Base-by-base conservation (phyloP, 1,139 yeast genomes). In the Hansenula sp. region DNA sequence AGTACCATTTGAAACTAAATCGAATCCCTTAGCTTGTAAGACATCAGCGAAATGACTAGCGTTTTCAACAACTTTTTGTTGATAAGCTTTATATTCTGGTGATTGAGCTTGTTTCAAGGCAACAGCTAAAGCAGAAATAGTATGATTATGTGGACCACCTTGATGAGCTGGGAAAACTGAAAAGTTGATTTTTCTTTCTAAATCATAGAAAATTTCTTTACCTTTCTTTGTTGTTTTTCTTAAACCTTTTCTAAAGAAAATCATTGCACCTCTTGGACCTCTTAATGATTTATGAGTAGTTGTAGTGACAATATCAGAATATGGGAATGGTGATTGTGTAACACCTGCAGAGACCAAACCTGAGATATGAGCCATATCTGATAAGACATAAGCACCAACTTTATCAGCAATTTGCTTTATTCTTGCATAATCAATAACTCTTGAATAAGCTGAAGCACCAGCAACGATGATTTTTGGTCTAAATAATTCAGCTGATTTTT, bases 221-320 rank as follows among this genome's bases (percentile, higher is more conserved):
- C 97, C 97, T 59, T 83, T 82, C 73, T 87, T 87, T 41, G 69
- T 82, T 47, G 82, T 81, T 60, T 80, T 80, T 73, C 92, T 81
- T 45, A 87, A 75, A 53, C 97, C 97, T 64, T 84, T 84, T 77
- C 97, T 86, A 76, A 78, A 90, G 73, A 90, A 90, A 62, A 90
- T 90, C 96, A 90, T 89, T 40, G 97, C 96, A 62, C 97, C 97
- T 75, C 97, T 85, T 66, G 97, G 97, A 35, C 97, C 97, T 73
- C 97, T 84, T 60, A 90, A 78, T 25, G 96, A 88, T 72, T 90
- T 90, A 73, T 90, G 97, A 39, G 97, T 89, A 46, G 97, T 90
- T 53, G 97, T 90, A 52, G 97, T 90, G 62, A 90, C 97, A 51
- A 90, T 85, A 62, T 90, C 97, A 40, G 97, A 87, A 67, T 81